Conservation (phyloP, 768 basidiomycete genomes). For the Leccinellum luteum region DNA sequence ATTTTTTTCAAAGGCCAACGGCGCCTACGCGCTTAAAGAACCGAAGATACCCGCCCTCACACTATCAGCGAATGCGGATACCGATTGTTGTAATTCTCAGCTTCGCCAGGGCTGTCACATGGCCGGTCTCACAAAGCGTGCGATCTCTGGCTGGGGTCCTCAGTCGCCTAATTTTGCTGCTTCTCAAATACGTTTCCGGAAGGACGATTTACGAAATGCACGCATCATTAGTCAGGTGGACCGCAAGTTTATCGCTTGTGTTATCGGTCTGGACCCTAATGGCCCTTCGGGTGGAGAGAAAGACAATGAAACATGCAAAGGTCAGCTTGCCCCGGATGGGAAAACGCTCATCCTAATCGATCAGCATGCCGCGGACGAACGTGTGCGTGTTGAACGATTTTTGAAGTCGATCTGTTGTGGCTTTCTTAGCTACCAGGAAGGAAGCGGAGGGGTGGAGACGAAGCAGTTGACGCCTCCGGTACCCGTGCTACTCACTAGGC, state of each 20-base stretch:
- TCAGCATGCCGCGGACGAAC: constrained; percentile 98
- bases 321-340: constrained; percentile 13
- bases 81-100: constrained; percentile 10
- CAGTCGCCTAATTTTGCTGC: constrained; percentile 11
- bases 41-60: constrained; percentile 42
- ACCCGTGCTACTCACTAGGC: constrained; percentile 62
- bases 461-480: constrained; percentile 50
- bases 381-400: constrained; percentile 85
- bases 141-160: constrained; percentile 5
- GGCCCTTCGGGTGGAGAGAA: constrained; percentile 14
- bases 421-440: constrained; percentile 47
- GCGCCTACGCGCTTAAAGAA: constrained; percentile 50
- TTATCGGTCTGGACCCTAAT: constrained; percentile 35
- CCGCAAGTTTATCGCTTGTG: constrained; percentile 84
- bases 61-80: constrained; percentile 9
- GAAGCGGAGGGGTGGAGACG: constrained; percentile 36
- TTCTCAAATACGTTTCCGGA: constrained; percentile 42
- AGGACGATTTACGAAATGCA: constrained; percentile 54
- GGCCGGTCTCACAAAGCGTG: constrained; percentile 6
- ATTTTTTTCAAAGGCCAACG: constrained; percentile 45
- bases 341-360: constrained; percentile 75
- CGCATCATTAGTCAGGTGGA: constrained; percentile 83
- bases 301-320: constrained; percentile 16
- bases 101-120: constrained; percentile 14
- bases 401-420: constrained; percentile 71